Conservation (phyloP, 176 grass and related monocot genomes). For the Eragrostis curvula region DNA sequence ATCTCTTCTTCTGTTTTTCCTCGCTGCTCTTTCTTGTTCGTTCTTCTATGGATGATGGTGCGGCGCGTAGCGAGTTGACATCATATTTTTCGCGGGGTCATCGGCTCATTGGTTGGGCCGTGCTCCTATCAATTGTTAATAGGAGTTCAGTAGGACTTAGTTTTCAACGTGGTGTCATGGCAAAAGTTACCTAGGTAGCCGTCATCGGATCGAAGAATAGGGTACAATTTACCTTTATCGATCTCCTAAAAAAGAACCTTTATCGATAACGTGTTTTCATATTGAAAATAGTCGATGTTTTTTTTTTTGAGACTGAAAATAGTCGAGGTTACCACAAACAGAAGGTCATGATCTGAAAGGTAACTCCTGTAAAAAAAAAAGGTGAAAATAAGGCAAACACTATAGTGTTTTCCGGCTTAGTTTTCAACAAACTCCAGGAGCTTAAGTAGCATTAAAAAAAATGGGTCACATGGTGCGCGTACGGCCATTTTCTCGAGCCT, state of each 20-base stretch:
- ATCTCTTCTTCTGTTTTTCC: not conserved
- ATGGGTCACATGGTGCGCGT: not conserved
- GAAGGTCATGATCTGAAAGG: not conserved
- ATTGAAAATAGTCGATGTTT: not conserved
- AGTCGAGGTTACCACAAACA: not conserved
- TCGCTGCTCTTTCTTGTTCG: constrained; percentile 5
- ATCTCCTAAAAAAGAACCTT: not conserved
- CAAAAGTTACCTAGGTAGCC: not conserved
- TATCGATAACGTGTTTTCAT: not conserved
- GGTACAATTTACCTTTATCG: not conserved
- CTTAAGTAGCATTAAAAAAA: not conserved
- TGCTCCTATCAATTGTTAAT: not conserved
- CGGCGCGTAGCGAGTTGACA: not conserved
- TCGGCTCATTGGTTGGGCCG: not conserved
- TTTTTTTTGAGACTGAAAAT: no score
- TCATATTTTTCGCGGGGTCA: not conserved
- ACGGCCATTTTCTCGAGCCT: not conserved
- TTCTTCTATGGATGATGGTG: not conserved
- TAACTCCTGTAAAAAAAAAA: not conserved
- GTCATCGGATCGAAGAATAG: not conserved
- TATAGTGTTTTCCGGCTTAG: no score
- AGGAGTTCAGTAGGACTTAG: constrained; percentile 32
- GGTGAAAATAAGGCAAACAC: no score
- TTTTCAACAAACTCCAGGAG: no score
- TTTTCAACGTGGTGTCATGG: constrained; percentile 31